Evolutionary conservation across 441 rosid genomes (phyloP), one percentile per base, ranked within the genome.

Genomic region (Gossypium aridum): DNA sequence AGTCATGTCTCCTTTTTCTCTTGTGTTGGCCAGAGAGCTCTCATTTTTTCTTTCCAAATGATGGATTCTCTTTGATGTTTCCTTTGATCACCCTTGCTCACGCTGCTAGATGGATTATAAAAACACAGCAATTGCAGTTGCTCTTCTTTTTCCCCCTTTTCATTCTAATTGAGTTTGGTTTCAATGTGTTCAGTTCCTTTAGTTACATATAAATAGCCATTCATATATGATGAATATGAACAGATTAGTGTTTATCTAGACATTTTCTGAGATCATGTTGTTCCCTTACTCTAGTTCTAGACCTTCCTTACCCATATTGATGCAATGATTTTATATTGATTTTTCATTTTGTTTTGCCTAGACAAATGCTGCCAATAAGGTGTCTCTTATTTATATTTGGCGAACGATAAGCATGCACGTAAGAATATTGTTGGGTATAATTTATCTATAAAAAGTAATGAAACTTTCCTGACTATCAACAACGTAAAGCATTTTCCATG

Each of bases 111-210:
- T 39, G 2, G 13, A 6, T 22, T 13, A 13, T 22, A 14, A 45
- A 64, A 20, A 45, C 34, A 2, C 8, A 14, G 25, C 4, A 43
- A 12, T 43, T 39, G 34, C 49, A n/a, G 56, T n/a, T 45, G 71
- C 20, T 67, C 7, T 65, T 66, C 8, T 4, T 66, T 66, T 45
- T 6, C 1, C 34, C 56, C 12, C 51, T 47, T 67, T 23, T 66
- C 34, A 66, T 9, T 45, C 49, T 6, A 66, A 66, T 65, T 65
- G 71, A 43, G 71, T 43, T 67, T 67, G 37, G 71, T 12, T 67
- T 6, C 57, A 43, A 17, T 45, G 51, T 23, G 19, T 66, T 66
- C 5, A 22, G 34, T 43, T 47, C 55, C 70, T 39, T 65, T 65
- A 19, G 70, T 39, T 8, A 10, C 54, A 39, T 51, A 37, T 4